Percentiles rank a stretch among this genome's conserved stretches.
These are phyloP conservation scores for Cephalotrichum gorgonifer DNA, from an alignment of 2,329 filamentous ascomycete species.

Conservation along the genomic window DNA sequence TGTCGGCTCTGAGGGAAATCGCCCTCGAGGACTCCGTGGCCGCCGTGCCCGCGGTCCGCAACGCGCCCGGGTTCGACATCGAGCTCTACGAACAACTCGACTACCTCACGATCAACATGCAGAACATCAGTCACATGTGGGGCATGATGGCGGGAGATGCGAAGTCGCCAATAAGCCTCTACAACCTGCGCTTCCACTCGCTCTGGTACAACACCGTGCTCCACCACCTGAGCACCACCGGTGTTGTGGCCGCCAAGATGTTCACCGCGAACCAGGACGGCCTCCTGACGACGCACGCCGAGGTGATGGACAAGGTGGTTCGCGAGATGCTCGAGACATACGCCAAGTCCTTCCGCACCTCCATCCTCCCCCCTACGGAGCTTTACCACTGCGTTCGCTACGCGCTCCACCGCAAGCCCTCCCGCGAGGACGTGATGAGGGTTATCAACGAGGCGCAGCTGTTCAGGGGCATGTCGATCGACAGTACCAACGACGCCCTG, in stretches of 20 bases:
- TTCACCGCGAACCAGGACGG: neutral
- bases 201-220: constrained; percentile 5
- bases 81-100: constrained; percentile 19
- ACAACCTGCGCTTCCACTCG: neutral
- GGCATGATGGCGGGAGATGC: constrained; percentile 20
- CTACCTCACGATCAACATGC: constrained; percentile 32
- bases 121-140: constrained; percentile 37
- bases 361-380: constrained; percentile 26
- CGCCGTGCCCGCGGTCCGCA: constrained; percentile 6
- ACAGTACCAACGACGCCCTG: constrained; percentile 3
- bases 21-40: constrained; percentile 29
- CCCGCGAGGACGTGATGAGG: constrained; percentile 5
- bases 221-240: constrained; percentile 4
- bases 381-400: constrained; percentile 25
- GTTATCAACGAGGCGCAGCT: constrained; percentile 7
- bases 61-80: constrained; percentile 5
- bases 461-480: constrained; percentile 3
- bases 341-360: constrained; percentile 15
- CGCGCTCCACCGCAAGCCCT: constrained; percentile 6
- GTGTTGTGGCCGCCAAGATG: constrained; percentile 3
- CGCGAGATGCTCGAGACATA: constrained; percentile 3
- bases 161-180: constrained; percentile 14
- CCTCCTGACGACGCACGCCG: neutral
- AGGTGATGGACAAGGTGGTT: constrained; percentile 2
- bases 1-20: constrained; percentile 25